phyloP scores from a whole-genome alignment of 2,329 filamentous ascomycete species.

The Aspergillus costaricaensis region DNA sequence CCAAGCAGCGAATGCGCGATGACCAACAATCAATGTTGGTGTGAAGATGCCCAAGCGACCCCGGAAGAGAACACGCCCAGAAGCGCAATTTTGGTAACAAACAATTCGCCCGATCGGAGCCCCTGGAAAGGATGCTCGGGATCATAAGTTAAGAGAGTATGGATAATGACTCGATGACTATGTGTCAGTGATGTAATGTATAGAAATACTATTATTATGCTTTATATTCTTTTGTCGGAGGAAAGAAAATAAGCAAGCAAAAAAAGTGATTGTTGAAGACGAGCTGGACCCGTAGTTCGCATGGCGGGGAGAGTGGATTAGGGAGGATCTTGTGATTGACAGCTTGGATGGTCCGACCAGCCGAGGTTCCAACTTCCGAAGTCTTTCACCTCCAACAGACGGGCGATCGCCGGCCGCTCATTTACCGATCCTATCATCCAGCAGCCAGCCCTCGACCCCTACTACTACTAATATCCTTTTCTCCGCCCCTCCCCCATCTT shows the following conservation, averaged over 20 bases:
- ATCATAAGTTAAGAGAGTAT: not conserved
- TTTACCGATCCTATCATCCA: constrained; percentile 19
- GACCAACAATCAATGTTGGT: not conserved
- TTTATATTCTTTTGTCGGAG: too few species aligned
- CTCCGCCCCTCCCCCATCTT: constrained; percentile 18
- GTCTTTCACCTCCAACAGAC: not conserved
- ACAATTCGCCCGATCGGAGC: not conserved
- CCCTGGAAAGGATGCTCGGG: not conserved
- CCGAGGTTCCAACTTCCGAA: constrained; percentile 13
- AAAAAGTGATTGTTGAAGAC: not conserved
- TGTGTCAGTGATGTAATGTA: not conserved
- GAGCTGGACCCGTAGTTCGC: not conserved
- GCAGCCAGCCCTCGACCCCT: constrained; percentile 1
- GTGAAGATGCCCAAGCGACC: not conserved
- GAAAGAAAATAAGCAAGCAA: not conserved
- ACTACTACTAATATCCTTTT: constrained; percentile 2
- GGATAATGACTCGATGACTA: not conserved
- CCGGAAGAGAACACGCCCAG: not conserved
- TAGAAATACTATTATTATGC: not conserved
- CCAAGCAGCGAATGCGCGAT: not conserved
- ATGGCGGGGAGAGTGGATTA: not conserved
- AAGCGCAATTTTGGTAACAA: constrained; percentile 3
- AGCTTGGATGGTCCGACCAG: constrained; percentile 8
- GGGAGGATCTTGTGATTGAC: not conserved
- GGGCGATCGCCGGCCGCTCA: constrained; percentile 14